phyloP scores from a whole-genome alignment of 1,139 yeast species.

The Zygoascus hellenicus region DNA sequence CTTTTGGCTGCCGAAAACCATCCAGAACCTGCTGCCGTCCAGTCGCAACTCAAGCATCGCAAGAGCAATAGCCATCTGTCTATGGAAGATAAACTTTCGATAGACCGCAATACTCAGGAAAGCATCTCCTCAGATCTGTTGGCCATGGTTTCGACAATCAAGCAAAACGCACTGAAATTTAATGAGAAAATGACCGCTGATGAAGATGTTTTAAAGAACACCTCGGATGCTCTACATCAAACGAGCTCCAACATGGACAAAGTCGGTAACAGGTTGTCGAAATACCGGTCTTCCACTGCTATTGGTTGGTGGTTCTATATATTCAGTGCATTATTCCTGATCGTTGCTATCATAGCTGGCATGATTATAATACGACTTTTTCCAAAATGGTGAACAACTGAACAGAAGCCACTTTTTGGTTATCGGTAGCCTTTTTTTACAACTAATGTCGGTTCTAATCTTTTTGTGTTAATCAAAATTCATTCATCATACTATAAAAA shows the following conservation, averaged over 20 bases:
- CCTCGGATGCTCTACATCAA: constrained; percentile 32
- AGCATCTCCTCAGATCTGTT: constrained; percentile 44
- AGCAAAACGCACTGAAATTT: constrained; percentile 43
- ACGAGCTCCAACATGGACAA: constrained; percentile 33
- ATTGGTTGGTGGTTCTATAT: constrained; percentile 40
- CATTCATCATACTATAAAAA: no score
- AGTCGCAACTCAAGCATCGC: not conserved
- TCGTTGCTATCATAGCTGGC: constrained; percentile 31
- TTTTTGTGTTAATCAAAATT: no score
- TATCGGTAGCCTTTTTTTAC: no score
- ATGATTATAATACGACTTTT: constrained; percentile 35
- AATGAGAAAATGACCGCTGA: constrained; percentile 35
- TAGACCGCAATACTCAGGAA: constrained; percentile 37
- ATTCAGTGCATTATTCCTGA: constrained; percentile 32
- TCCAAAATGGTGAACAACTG: constrained; percentile 34
- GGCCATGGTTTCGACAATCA: constrained; percentile 45
- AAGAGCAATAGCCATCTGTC: constrained; percentile 11
- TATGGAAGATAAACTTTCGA: constrained; percentile 25
- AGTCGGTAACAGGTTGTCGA: constrained; percentile 32
- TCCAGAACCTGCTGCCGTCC: constrained; percentile 2
- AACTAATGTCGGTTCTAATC: no score
- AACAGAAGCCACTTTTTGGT: no score
- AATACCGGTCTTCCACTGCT: constrained; percentile 33
- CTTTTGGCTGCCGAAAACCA: constrained; percentile 7
- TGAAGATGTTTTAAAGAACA: constrained; percentile 29